Base-by-base conservation (phyloP, 306 rosid species). In the Cucurbita moschata region DNA sequence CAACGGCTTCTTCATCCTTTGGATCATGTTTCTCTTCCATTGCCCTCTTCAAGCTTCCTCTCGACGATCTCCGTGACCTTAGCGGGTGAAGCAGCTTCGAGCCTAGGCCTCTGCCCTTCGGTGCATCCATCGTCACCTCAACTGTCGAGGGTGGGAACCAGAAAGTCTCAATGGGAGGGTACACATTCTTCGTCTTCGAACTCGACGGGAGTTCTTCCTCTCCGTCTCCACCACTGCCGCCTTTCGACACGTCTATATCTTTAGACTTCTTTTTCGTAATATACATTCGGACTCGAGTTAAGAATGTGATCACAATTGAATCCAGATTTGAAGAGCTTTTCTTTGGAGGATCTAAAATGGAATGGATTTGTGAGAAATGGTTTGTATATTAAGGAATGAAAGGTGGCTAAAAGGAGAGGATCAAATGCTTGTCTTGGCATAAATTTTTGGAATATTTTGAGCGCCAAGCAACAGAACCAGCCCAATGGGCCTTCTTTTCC, bases 11-110 rank as follows among this genome's bases (percentile, higher is more conserved):
- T 43, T 86, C 84, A 46, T 90, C 92, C 11, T 85, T 86, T 3
- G 96, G 84, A 76, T 93, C 98, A 75, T 56, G 94, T 77, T 70
- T 65, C 43, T 90, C 97, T 77, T 82, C 86, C 40, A 93, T 76
- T 77, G 83, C 68, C 55, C 42, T 5, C 75, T 78, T 40, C 77
- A 87, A 5, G 83, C 89, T 87, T 72, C 81, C 83, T 50, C 76
- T 85, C 81, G 21, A 52, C 0, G 85, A 67, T 6, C 52, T 60
- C 0, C 76, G 77, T 38, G 85, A 39, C 79, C 69, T 75, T 26
- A 79, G 10, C 7, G 91, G 82, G 53, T 59, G 79, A 21, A 83
- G 75, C 26, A 89, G 53, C 61, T 88, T 19, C 58, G 84, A 78
- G 76, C 85, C 83, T 57, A 88, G 39, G 38, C 85, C 54, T 50